A percentile compares a stretch with the other conserved stretches of the same genome.
Conservation (phyloP, 169 alveolate genomes). For the Plasmodium gallinaceum region DNA sequence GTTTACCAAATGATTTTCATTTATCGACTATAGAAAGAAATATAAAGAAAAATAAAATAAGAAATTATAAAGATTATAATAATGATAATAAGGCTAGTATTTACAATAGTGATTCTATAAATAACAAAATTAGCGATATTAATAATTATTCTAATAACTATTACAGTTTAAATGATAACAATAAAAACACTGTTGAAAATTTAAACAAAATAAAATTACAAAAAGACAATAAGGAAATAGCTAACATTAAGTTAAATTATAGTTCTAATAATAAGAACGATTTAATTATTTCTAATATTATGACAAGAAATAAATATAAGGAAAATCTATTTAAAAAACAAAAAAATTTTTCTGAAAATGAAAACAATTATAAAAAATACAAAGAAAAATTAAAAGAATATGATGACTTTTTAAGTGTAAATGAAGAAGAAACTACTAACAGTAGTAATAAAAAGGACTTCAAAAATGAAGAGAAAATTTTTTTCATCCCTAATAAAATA, state of each 20-base stretch:
- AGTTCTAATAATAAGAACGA: too few species aligned
- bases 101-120: not conserved
- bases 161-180: not conserved
- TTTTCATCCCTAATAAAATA: constrained; percentile 26
- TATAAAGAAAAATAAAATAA: not conserved
- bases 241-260: not conserved
- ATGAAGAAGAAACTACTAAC: not conserved
- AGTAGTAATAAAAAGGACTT: constrained; percentile 1
- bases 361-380: constrained; percentile 7
- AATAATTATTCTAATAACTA: not conserved
- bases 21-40: constrained; percentile 28
- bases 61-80: not conserved
- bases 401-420: constrained; percentile 8
- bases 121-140: not conserved
- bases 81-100: not conserved
- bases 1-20: constrained; percentile 29
- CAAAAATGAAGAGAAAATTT: constrained; percentile 1
- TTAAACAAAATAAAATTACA: not conserved
- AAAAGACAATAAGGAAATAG: not conserved
- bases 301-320: too few species aligned
- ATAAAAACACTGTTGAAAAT: not conserved
- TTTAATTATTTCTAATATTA: too few species aligned
- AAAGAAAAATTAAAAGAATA: constrained; percentile 19
- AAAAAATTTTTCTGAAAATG: constrained; percentile 30
- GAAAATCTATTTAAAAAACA: not conserved